Percentiles rank a stretch among this genome's conserved stretches.
Evolutionary conservation across 352 stramenopile genomes (phyloP).

Genomic region (Phytophthora quininea): DNA sequence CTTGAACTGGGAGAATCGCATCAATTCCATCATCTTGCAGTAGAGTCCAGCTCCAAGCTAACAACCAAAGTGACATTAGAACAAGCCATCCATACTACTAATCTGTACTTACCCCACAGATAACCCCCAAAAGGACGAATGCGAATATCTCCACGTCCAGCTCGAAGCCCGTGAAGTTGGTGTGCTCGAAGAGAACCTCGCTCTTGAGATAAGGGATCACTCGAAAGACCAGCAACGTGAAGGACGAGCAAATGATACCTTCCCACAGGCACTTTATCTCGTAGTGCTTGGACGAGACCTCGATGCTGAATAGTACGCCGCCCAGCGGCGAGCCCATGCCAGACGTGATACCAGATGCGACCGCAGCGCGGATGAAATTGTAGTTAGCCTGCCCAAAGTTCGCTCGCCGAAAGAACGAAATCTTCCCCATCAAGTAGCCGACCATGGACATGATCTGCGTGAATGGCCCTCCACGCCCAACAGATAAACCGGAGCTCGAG

Average conservation of each 20-base stretch:
- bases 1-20: constrained; percentile 55
- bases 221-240: constrained; percentile 80
- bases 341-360: constrained; percentile 79
- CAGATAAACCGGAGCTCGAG: constrained; percentile 72
- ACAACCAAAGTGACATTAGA: background rate
- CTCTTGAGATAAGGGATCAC: constrained; percentile 76
- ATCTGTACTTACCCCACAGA: constrained; percentile 59
- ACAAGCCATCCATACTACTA: background rate
- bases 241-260: constrained; percentile 81
- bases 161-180: constrained; percentile 79
- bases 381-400: constrained; percentile 82
- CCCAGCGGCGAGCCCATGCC: constrained; percentile 82
- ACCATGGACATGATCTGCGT: constrained; percentile 83
- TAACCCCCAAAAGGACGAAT: constrained; percentile 69
- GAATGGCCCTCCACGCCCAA: constrained; percentile 74
- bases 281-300: constrained; percentile 84
- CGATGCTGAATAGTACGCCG: constrained; percentile 82
- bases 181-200: constrained; percentile 83
- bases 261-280: constrained; percentile 89
- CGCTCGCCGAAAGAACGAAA: constrained; percentile 68
- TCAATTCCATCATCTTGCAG: constrained; percentile 56
- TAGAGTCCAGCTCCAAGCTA: constrained; percentile 74
- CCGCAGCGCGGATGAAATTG: constrained; percentile 72
- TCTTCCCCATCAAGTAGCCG: constrained; percentile 69
- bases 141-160: constrained; percentile 83